A percentile compares a stretch with the other conserved stretches of the same genome.
phyloP scores from a whole-genome alignment of 768 basidiomycete genomes.

The Nidularia pulvinata region DNA sequence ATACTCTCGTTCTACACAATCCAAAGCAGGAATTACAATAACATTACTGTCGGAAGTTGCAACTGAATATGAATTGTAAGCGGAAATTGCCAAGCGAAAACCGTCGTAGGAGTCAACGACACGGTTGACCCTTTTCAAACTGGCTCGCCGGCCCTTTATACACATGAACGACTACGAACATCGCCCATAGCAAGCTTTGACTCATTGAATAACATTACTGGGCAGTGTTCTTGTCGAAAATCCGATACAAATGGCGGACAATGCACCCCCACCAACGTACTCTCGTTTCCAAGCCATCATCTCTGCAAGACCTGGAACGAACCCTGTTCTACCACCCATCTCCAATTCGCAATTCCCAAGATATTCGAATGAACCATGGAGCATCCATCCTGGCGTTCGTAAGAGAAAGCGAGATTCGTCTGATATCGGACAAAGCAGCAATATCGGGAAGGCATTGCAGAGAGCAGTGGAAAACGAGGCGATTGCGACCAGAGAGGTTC shows the following conservation, averaged over 20 bases:
- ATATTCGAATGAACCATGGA: slow-evolving; percentile 11
- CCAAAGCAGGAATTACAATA: too few species aligned
- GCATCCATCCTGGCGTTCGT: slow-evolving; percentile 8
- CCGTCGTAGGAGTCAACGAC: too few species aligned
- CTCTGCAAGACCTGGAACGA: slow-evolving; percentile 17
- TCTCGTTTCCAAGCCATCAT: slow-evolving; percentile 32
- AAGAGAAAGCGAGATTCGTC: slow-evolving; percentile 14
- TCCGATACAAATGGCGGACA: not conserved
- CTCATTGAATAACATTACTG: too few species aligned
- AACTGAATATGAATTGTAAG: too few species aligned
- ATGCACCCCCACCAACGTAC: not conserved
- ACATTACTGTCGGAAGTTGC: too few species aligned
- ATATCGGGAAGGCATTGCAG: slow-evolving; percentile 13
- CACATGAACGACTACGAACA: too few species aligned
- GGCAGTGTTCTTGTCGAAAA: not conserved
- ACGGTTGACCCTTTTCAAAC: too few species aligned
- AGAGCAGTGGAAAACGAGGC: slow-evolving; percentile 8
- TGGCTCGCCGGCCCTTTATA: too few species aligned
- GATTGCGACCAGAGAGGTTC: slow-evolving; percentile 10
- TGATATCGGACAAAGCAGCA: slow-evolving; percentile 13
- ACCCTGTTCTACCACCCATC: not conserved
- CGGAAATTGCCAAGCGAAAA: too few species aligned
- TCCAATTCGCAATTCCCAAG: not conserved
- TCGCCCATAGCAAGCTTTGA: too few species aligned
- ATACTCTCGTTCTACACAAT: too few species aligned